Base-by-base conservation (phyloP, 768 basidiomycete genomes). In the Tricholoma hemisulphureum region DNA sequence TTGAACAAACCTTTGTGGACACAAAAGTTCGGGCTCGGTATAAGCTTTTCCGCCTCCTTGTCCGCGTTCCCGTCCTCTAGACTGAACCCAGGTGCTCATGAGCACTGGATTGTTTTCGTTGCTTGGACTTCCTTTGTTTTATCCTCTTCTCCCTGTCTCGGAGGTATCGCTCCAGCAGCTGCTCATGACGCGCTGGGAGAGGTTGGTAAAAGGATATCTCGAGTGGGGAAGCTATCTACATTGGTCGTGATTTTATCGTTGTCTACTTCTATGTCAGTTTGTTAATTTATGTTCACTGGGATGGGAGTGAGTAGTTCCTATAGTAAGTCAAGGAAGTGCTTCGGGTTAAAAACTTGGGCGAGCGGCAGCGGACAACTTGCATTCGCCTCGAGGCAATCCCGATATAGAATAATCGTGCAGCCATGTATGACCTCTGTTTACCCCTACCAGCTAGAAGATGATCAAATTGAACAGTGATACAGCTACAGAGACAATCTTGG, bases 11-110 rank as follows among this genome's bases (percentile, higher is more conserved):
- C 76, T 67, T 60, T 81, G 89, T 81, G 86, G 89, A 93, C 91
- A 85, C 70, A 83, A 89, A 90, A 93, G 91, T 93, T 93, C 91
- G 91, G 88, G 83, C 91, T 81, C 70, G 90, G 87, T 75, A 71
- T 75, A 79, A 87, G 84, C 83, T 82, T 74, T 80, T 83, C 86
- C 87, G 85, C 83, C 83, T 91, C 85, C 89, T 85, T 83, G 90
- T 83, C 88, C 91, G 91, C 91, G 91, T 93, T 91, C 89, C 89
- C 88, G 89, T 91, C 87, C 84, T 81, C 89, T 80, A 91, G 82
- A 91, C 35, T 60, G 67, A 84, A 57, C 71, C 72, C 56, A 75
- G 73, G 76, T 71, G 69, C 69, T 58, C 31, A 65, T 32, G 55
- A 65, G 69, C 62, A 65, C 69, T 63, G 75, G 75, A 48, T 72